Conservation (phyloP, 2,329 filamentous ascomycete species). For the Xylariaceae sp. region DNA sequence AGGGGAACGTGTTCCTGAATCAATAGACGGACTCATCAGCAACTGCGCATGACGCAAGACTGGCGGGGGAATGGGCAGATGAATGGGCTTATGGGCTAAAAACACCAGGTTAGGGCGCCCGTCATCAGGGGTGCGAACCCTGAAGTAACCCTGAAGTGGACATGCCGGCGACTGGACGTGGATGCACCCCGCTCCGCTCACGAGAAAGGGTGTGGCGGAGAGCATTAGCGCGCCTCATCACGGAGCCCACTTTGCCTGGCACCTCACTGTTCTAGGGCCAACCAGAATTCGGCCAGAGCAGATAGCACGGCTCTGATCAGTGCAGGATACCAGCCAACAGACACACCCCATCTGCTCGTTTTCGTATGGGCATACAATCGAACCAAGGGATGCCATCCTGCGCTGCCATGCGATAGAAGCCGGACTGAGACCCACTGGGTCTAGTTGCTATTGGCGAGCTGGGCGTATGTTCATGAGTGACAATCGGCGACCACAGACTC, state of each 20-base stretch:
- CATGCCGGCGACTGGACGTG: neutral
- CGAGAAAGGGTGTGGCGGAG: conserved; percentile 9
- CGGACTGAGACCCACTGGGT: too few species aligned
- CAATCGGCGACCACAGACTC: too few species aligned
- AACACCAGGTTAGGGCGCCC: conserved; percentile 10
- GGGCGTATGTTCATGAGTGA: too few species aligned
- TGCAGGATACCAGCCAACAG: too few species aligned
- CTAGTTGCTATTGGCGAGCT: too few species aligned
- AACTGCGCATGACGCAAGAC: conserved; percentile 20
- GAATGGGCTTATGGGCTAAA: neutral
- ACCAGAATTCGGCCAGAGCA: conserved; percentile 15
- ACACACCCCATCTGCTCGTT: too few species aligned
- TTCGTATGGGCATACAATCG: too few species aligned
- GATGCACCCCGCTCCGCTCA: conserved; percentile 1
- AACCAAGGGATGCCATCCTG: too few species aligned
- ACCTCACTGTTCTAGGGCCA: neutral
- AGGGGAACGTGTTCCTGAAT: conserved; percentile 21
- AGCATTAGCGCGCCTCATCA: conserved; percentile 15
- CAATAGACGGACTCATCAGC: conserved; percentile 22
- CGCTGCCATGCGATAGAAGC: too few species aligned
- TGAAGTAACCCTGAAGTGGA: neutral
- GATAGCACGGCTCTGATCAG: too few species aligned
- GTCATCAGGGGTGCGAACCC: conserved; percentile 2
- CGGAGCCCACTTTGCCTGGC: too few species aligned
- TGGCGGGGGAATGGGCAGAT: conserved; percentile 1